These are phyloP conservation scores for Tulasnella sp. DNA, from an alignment of 768 basidiomycete genomes.

Conservation along the genomic window DNA sequence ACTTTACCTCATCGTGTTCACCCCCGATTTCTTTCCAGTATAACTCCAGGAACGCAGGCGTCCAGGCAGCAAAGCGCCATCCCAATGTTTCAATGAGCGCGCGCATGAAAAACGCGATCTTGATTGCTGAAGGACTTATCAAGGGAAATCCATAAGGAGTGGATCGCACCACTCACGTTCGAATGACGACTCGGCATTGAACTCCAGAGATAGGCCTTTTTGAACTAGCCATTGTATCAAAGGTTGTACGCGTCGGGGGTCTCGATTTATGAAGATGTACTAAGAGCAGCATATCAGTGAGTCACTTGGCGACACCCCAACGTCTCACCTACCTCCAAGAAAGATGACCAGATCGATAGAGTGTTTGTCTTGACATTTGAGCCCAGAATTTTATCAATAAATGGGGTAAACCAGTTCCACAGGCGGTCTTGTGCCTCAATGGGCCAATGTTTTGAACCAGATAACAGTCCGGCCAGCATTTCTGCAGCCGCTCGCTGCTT, in stretches of 20 bases:
- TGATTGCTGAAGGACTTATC: constrained; percentile 33
- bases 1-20: constrained; percentile 62
- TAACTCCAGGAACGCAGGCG: constrained; percentile 48
- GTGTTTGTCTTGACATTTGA: constrained; percentile 73
- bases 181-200: constrained; percentile 70
- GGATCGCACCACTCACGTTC: constrained; percentile 31
- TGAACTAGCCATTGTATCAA: constrained; percentile 61
- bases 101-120: constrained; percentile 53
- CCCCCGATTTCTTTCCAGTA: constrained; percentile 60
- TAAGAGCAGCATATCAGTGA: constrained; percentile 23
- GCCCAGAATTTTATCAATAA: constrained; percentile 51
- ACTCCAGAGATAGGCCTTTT: constrained; percentile 55
- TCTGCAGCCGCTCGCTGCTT: constrained; percentile 84
- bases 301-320: constrained; percentile 7
- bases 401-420: constrained; percentile 71
- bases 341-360: constrained; percentile 62
- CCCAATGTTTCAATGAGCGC: constrained; percentile 61
- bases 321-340: constrained; percentile 44
- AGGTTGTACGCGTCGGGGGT: constrained; percentile 72
- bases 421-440: constrained; percentile 49
- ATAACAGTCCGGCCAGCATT: constrained; percentile 59
- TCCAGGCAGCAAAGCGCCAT: constrained; percentile 74
- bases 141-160: background rate
- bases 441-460: constrained; percentile 80
- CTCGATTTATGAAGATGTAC: constrained; percentile 67